Evolutionary conservation across 2,329 filamentous ascomycete species (phyloP).

Genomic region (Aureobasidium sp.): DNA sequence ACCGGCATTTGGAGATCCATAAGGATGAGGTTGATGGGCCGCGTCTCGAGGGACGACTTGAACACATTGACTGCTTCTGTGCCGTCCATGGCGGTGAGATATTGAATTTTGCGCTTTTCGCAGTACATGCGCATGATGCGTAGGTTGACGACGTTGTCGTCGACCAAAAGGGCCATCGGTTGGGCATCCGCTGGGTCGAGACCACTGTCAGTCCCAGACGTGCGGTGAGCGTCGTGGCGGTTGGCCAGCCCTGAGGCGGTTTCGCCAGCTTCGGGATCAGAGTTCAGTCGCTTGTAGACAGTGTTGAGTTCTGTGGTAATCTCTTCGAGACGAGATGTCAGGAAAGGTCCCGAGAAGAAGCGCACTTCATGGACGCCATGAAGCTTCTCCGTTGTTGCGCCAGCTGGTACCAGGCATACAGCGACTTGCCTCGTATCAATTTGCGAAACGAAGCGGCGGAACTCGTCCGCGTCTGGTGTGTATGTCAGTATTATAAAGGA

Average conservation of each 20-base stretch:
- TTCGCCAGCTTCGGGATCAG: slow-evolving; percentile 4
- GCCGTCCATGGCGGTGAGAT: slow-evolving; percentile 36
- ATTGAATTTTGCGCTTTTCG: slow-evolving; percentile 35
- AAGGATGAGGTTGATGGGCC: slow-evolving; percentile 33
- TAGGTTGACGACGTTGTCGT: slow-evolving; percentile 42
- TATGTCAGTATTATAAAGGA: slow-evolving; percentile 24
- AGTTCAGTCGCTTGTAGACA: slow-evolving; percentile 1
- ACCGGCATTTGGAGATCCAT: slow-evolving; percentile 40
- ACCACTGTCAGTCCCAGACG: not conserved
- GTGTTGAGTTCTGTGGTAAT: slow-evolving; percentile 15
- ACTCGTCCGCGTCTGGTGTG: slow-evolving; percentile 17
- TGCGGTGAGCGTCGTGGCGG: not conserved
- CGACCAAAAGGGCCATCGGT: slow-evolving; percentile 34
- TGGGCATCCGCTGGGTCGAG: not conserved
- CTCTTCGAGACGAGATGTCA: slow-evolving; percentile 17
- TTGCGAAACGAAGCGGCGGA: slow-evolving; percentile 14
- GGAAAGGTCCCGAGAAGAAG: slow-evolving; percentile 24
- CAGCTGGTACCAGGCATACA: slow-evolving; percentile 25
- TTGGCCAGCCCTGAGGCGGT: not conserved
- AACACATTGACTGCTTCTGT: slow-evolving; percentile 36
- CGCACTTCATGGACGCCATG: slow-evolving; percentile 17
- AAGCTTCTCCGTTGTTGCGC: slow-evolving; percentile 18
- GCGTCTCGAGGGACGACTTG: slow-evolving; percentile 16
- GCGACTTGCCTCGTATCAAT: slow-evolving; percentile 18
- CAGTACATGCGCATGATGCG: slow-evolving; percentile 42